Base-by-base conservation (phyloP, 2,329 filamentous ascomycete genomes). In the Shiraia bambusicola region DNA sequence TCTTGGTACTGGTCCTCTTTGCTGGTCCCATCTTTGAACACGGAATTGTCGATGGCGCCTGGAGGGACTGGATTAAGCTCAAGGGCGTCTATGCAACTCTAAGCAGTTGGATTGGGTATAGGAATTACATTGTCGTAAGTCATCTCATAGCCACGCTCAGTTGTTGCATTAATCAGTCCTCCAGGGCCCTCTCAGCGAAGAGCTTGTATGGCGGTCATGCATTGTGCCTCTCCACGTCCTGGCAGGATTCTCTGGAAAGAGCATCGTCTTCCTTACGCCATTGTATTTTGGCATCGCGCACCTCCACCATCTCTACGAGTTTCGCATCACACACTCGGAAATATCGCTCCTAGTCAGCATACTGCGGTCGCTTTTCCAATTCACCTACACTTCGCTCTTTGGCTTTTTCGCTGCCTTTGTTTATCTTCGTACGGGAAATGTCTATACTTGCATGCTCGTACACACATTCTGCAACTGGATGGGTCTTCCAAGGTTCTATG, bases 291-390 rank as follows among this genome's bases (percentile, higher is more conserved):
- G 92, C 37, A 82, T 95, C 31, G 91, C 93, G 6, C 93, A 98
- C 71, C 71, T 95, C 34, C 92, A 98, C 70, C 93, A 98, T 71
- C 89, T 95, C 67, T 95, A 95, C 73, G 93, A 97, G 71, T 95
- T 95, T 69, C 80, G 86, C 42, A 76, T 95, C 42, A 88, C 86
- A 1, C 82, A 94, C 57, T 88, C 88, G 7, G 76, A 81, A 49
- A 82, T 85, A 2, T 80, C 87, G 1, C 61, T 84, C 10, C 52
- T 76, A 1, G 76, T 80, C 2, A 82, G 86, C 6, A 60, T 93
- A 5, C 63, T 87, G 19, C 83, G 88, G 35, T 89, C 88, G 2
- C 52, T 90, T 9, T 78, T 97, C 52, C 93, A 97, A 65, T 86
- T 98, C 58, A 76, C 79, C 3, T 98, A 95, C 69, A 98, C 93